These are phyloP conservation scores for Fomitopsis schrenkii DNA, from an alignment of 1,284 basidiomycete species.

Conservation along the genomic window DNA sequence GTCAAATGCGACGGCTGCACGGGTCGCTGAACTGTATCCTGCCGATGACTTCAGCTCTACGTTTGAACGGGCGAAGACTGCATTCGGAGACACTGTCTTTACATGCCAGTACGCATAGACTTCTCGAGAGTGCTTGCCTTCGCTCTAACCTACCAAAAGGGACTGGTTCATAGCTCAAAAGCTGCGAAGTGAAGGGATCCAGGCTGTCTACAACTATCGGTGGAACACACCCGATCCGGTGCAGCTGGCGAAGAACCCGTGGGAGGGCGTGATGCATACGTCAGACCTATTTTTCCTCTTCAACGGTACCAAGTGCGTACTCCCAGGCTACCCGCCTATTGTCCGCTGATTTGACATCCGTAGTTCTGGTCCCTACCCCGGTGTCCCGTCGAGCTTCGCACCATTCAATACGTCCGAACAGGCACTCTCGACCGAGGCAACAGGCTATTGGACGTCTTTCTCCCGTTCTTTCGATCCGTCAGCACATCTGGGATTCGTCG, in stretches of 20 bases:
- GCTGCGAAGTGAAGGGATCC: not conserved
- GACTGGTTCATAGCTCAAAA: conserved; percentile 1
- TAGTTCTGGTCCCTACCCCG: conserved; percentile 3
- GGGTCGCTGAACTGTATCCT: conserved; percentile 3
- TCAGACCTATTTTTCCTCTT: conserved; percentile 6
- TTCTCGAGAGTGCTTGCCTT: not conserved
- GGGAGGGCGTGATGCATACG: conserved; percentile 6
- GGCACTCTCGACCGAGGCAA: conserved; percentile 2
- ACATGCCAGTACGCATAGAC: not conserved
- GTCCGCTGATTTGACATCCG: not conserved
- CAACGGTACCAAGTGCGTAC: conserved; percentile 3
- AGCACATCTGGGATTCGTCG: not conserved
- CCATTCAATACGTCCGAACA: conserved; percentile 4
- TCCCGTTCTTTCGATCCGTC: not conserved
- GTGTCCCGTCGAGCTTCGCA: not conserved
- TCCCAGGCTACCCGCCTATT: no score
- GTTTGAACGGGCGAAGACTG: conserved; percentile 2
- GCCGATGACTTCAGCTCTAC: not conserved
- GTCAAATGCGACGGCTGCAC: not conserved
- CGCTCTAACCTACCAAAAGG: not conserved
- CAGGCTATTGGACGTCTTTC: conserved; percentile 4
- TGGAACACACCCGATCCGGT: conserved; percentile 5
- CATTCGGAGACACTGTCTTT: conserved; percentile 3
- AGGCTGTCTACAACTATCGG: conserved; percentile 1
- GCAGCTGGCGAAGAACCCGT: conserved; percentile 3